Base-by-base conservation (phyloP, 768 basidiomycete genomes). In the Podaxis pistillaris region DNA sequence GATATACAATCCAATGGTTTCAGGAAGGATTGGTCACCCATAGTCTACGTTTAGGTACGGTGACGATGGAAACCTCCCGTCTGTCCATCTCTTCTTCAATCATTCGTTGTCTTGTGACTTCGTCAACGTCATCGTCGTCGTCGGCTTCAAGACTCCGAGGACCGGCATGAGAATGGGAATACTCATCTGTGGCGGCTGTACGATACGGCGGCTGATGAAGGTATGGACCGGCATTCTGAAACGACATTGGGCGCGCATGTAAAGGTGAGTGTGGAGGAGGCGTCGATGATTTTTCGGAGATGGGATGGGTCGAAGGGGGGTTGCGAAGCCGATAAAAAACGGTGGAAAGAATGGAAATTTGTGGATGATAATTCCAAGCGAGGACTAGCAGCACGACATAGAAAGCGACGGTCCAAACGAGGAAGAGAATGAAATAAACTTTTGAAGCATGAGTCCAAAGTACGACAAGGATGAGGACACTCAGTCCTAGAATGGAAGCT, bases 71-170 rank as follows among this genome's bases (percentile, higher is more conserved):
- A 33, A 93, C 90, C 66, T 93, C 90, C 54, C 92, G 83, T 66
- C 91, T 80, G 41, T 80, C 85, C 83, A 94, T 90, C 73, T 93
- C 91, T 62, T 89, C 87, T 70, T 93, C 92, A 37, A 93, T 91
- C 67, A 84, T 79, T 63, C 85, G 80, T 71, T 92, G 91, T 63
- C 86, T 79, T 12, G 85, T 81, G 54, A 88, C 86, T 65, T 93
- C 91, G 66, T 93, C 91, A 60, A 89, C 77, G 52, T 90, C 88
- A 33, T 89, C 87, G 19, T 90, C 87, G 9, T 84, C 79, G 11
- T 83, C 83, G 6, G 79, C 80, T 37, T 84, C 86, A 53, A 77
- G 77, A 64, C 81, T 84, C 56, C 78, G 79, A 50, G 80, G 83
- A n/a, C 73, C 76, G 19, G 76, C 72, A 62, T 76, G 76, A 22